Conservation (phyloP, 108 stramenopile species). For the Aurantiochytrium sp. region DNA sequence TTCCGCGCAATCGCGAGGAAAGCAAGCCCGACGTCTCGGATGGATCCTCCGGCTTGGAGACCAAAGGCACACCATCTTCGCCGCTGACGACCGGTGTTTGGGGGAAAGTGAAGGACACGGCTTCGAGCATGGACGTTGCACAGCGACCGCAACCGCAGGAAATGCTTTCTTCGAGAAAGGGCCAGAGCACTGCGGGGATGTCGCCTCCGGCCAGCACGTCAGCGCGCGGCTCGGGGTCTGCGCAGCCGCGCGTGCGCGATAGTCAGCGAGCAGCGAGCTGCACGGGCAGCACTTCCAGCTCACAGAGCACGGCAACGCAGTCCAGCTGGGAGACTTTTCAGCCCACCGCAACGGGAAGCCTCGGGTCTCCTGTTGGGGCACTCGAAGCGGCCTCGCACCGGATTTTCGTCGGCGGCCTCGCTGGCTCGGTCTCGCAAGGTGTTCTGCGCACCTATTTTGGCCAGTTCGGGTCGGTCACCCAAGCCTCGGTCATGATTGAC, state of each 20-base stretch:
- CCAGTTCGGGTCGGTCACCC: not conserved
- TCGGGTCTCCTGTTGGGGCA: not conserved
- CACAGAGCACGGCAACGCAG: not conserved
- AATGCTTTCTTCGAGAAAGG: no score
- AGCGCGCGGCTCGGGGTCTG: no score
- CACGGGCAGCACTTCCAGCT: not conserved
- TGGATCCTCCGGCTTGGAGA: not conserved
- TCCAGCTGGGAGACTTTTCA: not conserved
- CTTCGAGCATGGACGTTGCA: no score
- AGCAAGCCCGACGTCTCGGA: not conserved
- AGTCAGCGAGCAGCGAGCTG: no score
- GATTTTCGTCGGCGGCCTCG: constrained; percentile 12
- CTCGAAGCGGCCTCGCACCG: not conserved
- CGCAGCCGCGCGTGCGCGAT: no score
- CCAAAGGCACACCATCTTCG: not conserved
- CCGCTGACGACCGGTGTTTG: no score
- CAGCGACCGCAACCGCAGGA: no score
- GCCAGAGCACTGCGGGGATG: no score
- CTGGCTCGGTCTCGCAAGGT: not conserved
- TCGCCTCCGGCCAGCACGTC: no score
- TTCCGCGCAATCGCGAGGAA: not conserved
- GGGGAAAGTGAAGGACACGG: no score
- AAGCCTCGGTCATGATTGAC: constrained; percentile 18
- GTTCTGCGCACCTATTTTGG: not conserved
- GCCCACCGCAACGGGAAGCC: no score